phyloP scores from a whole-genome alignment of 257 asterid genomes.

The Nicotiana paniculata region DNA sequence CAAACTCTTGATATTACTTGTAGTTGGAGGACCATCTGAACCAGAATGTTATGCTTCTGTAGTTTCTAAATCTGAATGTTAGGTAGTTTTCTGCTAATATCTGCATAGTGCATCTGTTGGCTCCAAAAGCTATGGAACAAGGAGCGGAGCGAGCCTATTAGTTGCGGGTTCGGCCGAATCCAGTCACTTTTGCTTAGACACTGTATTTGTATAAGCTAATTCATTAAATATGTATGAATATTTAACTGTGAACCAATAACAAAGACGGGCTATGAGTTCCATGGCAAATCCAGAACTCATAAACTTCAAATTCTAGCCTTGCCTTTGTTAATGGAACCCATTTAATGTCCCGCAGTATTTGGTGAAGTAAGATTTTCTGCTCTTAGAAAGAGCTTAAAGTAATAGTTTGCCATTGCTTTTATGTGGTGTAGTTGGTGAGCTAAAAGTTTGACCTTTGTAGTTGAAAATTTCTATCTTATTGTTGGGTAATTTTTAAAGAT shows the following conservation, averaged over 20 bases:
- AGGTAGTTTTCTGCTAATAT: background rate
- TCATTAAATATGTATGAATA: no score
- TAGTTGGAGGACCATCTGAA: background rate
- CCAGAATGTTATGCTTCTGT: background rate
- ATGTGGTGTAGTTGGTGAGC: background rate
- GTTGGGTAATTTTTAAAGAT: background rate
- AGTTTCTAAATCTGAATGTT: background rate
- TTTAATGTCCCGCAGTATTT: background rate
- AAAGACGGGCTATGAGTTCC: no score
- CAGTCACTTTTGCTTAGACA: no score
- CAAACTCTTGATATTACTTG: no score
- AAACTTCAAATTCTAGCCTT: no score
- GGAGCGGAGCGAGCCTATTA: no score
- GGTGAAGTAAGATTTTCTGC: background rate
- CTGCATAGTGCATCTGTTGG: background rate
- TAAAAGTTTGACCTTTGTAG: background rate
- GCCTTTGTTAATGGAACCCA: background rate
- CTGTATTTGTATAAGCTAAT: no score
- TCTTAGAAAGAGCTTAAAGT: background rate
- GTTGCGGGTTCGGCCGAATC: no score
- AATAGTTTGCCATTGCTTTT: background rate
- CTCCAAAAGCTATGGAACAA: background rate
- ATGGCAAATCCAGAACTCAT: no score
- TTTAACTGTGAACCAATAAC: no score
- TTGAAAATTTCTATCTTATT: background rate